A percentile compares a stretch with the other conserved stretches of the same genome.
Conservation (phyloP, 352 stramenopile genomes). For the Pythium sp. region DNA sequence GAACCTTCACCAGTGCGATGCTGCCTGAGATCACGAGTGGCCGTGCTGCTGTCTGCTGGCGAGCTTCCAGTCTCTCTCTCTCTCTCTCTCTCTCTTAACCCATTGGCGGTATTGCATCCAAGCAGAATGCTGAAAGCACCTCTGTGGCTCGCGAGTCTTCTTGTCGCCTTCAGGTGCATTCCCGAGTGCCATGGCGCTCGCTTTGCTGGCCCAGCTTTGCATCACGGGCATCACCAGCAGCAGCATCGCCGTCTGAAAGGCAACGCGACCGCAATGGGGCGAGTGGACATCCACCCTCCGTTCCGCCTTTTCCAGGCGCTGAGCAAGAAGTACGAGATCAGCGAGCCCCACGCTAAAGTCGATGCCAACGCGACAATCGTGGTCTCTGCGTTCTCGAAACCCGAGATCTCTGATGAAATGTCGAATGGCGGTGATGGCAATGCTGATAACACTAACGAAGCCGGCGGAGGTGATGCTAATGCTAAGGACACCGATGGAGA, state of each 20-base stretch:
- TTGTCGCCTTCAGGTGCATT: background rate
- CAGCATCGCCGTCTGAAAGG: background rate
- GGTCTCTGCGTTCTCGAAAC: background rate
- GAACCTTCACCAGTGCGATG: no score
- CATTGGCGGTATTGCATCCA: background rate
- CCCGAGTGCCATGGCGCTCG: background rate
- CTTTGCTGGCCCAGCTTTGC: no score
- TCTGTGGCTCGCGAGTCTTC: background rate
- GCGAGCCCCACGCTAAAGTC: background rate
- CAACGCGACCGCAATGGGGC: background rate
- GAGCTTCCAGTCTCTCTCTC: no score
- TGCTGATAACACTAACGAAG: background rate
- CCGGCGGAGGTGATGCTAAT: background rate
- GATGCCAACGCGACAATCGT: background rate
- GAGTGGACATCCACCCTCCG: background rate
- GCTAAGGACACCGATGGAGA: background rate
- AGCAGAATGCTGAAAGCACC: background rate
- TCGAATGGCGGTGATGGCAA: background rate
- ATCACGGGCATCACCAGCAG: background rate
- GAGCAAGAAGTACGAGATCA: slow-evolving; percentile 6
- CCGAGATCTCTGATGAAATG: background rate
- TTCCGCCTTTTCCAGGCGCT: slow-evolving; percentile 7
- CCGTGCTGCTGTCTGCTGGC: no score
- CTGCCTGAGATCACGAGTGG: no score
- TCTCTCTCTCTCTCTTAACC: background rate